A percentile compares a stretch with the other conserved stretches of the same genome.
Evolutionary conservation across 495 filamentous ascomycete species (phyloP).

Genomic region (Xylona heveae): DNA sequence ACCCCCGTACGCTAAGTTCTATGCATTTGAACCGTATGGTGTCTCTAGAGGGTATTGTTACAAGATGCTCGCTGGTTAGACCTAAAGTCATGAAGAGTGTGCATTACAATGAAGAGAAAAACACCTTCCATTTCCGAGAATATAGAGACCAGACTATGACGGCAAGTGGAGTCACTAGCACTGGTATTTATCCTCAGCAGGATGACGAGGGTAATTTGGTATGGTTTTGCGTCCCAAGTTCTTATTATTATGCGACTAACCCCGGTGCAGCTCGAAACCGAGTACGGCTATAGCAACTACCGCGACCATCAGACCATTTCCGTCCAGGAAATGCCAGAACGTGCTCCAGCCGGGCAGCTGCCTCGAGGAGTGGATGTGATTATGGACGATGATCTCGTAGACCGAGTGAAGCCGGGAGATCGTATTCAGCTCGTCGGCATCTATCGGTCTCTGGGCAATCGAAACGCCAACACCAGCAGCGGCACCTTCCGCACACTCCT

Average conservation of each 20-base stretch:
- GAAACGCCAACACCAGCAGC: conserved; percentile 69
- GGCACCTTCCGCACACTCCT: conserved; percentile 86
- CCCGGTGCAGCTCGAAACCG: conserved; percentile 45
- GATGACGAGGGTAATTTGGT: conserved; percentile 64
- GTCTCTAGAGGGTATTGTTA: conserved; percentile 93
- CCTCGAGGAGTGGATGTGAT: conserved; percentile 96
- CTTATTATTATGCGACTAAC: conserved; percentile 6
- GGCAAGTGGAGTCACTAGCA: conserved; percentile 61
- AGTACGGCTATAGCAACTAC: conserved; percentile 90
- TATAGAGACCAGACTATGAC: conserved; percentile 96
- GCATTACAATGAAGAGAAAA: conserved; percentile 72
- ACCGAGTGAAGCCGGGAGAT: conserved; percentile 87
- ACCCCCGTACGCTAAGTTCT: conserved; percentile 79
- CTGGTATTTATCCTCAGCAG: conserved; percentile 84
- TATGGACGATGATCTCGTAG: conserved; percentile 89
- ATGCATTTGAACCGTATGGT: conserved; percentile 87
- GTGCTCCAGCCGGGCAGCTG: conserved; percentile 87
- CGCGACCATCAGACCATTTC: conserved; percentile 95
- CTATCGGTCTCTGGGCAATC: conserved; percentile 80
- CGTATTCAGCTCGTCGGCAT: conserved; percentile 90
- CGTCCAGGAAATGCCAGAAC: conserved; percentile 98
- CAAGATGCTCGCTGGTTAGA: conserved; percentile 81
- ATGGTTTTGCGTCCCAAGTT: conserved; percentile 7
- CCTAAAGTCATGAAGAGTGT: conserved; percentile 97
- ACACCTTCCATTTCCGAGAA: conserved; percentile 62